Percentiles rank a stretch among this genome's conserved stretches.
phyloP scores from a whole-genome alignment of 768 basidiomycete genomes.

The Clitopilus hobsonii region DNA sequence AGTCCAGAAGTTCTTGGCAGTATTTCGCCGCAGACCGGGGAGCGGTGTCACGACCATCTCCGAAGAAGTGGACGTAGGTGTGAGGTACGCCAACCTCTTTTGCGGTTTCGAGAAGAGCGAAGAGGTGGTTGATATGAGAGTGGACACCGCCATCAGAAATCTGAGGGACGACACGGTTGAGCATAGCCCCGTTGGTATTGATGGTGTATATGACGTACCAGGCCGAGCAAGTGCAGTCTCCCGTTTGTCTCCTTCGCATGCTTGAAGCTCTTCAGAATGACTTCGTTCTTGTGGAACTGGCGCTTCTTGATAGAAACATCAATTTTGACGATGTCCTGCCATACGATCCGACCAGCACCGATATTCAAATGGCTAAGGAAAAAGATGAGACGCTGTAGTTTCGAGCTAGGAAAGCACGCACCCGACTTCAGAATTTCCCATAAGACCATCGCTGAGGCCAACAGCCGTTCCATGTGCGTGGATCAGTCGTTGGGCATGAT shows the following conservation, averaged over 20 bases:
- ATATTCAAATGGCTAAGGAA: slow-evolving; percentile 83
- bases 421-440: slow-evolving; percentile 99
- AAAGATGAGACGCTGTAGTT: not conserved
- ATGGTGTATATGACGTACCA: slow-evolving; percentile 42
- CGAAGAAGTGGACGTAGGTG: slow-evolving; percentile 90
- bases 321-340: slow-evolving; percentile 97
- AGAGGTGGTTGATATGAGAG: slow-evolving; percentile 89
- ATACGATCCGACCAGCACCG: slow-evolving; percentile 90
- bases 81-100: slow-evolving; percentile 82
- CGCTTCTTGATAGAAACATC: slow-evolving; percentile 88
- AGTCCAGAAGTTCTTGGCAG: slow-evolving; percentile 70
- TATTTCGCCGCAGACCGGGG: slow-evolving; percentile 80
- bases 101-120: slow-evolving; percentile 85
- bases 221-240: slow-evolving; percentile 82
- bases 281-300: slow-evolving; percentile 76
- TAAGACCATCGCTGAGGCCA: slow-evolving; percentile 87
- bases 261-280: slow-evolving; percentile 68
- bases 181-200: not conserved
- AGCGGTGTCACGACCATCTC: slow-evolving; percentile 92
- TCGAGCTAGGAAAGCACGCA: slow-evolving; percentile 23
- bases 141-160: slow-evolving; percentile 97
- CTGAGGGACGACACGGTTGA: slow-evolving; percentile 27
- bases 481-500: slow-evolving; percentile 68
- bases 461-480: slow-evolving; percentile 89
- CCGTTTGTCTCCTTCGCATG: slow-evolving; percentile 81